Base-by-base conservation (phyloP, 2,329 filamentous ascomycete genomes). In the Aspergillus cejpii region DNA sequence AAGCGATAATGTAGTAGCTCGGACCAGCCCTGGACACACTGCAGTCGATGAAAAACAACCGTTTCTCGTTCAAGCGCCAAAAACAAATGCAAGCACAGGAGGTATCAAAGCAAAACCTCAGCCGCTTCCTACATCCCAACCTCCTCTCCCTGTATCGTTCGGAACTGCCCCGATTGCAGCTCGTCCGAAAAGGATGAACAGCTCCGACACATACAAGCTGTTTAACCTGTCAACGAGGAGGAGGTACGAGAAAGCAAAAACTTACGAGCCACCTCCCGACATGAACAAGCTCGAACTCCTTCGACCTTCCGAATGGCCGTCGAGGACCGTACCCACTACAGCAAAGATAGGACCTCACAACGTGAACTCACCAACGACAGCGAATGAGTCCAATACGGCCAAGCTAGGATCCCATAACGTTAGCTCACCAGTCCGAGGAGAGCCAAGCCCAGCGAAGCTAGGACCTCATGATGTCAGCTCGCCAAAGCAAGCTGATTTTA, bases 191-290 rank as follows among this genome's bases (percentile, higher is more conserved):
- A 15, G 41, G 10, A 31, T 20, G 17, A 44, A 42, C 14, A 33
- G 40, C 20, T 24, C 38, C 17, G 44, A 51, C 26, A 12, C 26
- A 8, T 20, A 40, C 39, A 43, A 45, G 21, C 28, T 38, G 24
- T 61, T 57, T 29, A 59, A 54, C 31, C 34, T 64, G 5, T 63
- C 57, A 7, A 57, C 54, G 3, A 55, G 54, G 24, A 45, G 59
- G 41, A 61, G 51, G 43, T 55, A 59, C 37, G 53, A 65, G 37
- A 67, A 67, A 43, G 53, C 58, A n/a, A 53, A 59, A 34, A 48
- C 48, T 6, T 46, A 55, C 26, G 67, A 71, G 24, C 59, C 56
- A 31, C 51, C 55, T n/a, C 68, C 69, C 12, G 57, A 69, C 49
- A 56, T 63, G 17, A 58, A 49, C 14, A 53, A 65, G 33, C 38